Conservation (phyloP, 495 filamentous ascomycete genomes). For the Xylaria scruposa region DNA sequence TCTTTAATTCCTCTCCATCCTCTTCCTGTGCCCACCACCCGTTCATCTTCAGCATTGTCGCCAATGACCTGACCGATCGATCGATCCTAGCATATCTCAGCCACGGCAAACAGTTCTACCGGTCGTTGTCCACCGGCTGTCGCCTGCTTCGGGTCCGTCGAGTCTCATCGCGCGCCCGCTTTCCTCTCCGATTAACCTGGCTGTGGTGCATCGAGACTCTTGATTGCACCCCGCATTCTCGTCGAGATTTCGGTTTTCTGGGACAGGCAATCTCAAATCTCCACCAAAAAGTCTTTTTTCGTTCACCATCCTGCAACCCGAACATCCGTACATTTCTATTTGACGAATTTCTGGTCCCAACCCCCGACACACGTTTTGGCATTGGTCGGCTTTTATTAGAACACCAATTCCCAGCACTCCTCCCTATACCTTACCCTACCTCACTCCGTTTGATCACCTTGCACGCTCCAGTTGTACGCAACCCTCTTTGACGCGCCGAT, state of each 20-base stretch:
- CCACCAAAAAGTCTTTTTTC: conserved; percentile 31
- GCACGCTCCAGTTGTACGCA: conserved; percentile 27
- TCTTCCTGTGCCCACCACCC: conserved; percentile 29
- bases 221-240: conserved; percentile 40
- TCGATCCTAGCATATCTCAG: conserved; percentile 5
- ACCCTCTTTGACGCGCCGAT: conserved; percentile 27
- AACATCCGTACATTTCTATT: conserved; percentile 24
- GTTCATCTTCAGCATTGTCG: conserved; percentile 24
- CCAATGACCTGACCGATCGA: conserved; percentile 26
- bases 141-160: conserved; percentile 11
- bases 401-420: conserved; percentile 13
- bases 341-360: conserved; percentile 23
- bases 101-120: conserved; percentile 18
- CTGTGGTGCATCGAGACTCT: conserved; percentile 27
- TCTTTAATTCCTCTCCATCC: conserved; percentile 28
- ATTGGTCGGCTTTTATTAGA: conserved; percentile 25
- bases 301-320: conserved; percentile 25
- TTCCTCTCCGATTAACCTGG: conserved; percentile 16
- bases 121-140: conserved; percentile 16
- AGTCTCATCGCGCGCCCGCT: conserved; percentile 15
- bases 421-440: conserved; percentile 3
- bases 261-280: conserved; percentile 32
- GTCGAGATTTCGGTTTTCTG: conserved; percentile 30
- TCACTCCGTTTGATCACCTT: conserved; percentile 16
- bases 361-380: conserved; percentile 27